phyloP scores from a whole-genome alignment of 148 eudicot species.

The Nepenthes gracilis region DNA sequence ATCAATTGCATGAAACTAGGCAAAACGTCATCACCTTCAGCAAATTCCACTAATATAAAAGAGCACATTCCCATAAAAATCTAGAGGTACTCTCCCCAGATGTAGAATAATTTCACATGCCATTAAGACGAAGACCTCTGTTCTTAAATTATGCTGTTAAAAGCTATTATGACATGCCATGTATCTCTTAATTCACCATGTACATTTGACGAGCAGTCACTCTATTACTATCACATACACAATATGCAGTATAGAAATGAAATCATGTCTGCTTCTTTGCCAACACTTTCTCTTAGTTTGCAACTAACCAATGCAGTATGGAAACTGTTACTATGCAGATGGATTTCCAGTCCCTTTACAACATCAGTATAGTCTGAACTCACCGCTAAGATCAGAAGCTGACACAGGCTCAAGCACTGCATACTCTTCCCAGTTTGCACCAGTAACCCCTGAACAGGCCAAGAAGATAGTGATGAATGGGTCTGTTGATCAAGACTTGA shows the following conservation, averaged over 20 bases:
- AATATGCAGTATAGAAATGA: neutral
- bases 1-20: neutral
- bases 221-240: neutral
- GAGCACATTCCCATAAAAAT: too few relatives aligned
- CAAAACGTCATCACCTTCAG: neutral
- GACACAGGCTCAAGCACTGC: constrained; percentile 15
- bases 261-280: neutral
- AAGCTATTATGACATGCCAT: too few relatives aligned
- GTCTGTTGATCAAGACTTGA: constrained; percentile 21
- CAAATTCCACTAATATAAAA: neutral
- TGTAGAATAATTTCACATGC: too few relatives aligned
- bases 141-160: too few relatives aligned
- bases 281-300: neutral
- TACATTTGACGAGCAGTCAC: too few relatives aligned
- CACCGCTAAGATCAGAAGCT: constrained; percentile 16
- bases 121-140: too few relatives aligned
- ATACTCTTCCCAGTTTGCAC: constrained; percentile 29
- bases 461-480: constrained; percentile 17
- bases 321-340: constrained; percentile 15
- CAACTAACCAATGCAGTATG: neutral
- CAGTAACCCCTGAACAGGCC: constrained; percentile 40
- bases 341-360: constrained; percentile 18
- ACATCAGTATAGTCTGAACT: constrained; percentile 19
- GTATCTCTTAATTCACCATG: too few relatives aligned
- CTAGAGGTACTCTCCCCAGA: too few relatives aligned